Percentiles rank a stretch among this genome's conserved stretches.
These are phyloP conservation scores for Aspergillus carlsbadensis DNA, from an alignment of 495 filamentous ascomycete species.

Conservation along the genomic window DNA sequence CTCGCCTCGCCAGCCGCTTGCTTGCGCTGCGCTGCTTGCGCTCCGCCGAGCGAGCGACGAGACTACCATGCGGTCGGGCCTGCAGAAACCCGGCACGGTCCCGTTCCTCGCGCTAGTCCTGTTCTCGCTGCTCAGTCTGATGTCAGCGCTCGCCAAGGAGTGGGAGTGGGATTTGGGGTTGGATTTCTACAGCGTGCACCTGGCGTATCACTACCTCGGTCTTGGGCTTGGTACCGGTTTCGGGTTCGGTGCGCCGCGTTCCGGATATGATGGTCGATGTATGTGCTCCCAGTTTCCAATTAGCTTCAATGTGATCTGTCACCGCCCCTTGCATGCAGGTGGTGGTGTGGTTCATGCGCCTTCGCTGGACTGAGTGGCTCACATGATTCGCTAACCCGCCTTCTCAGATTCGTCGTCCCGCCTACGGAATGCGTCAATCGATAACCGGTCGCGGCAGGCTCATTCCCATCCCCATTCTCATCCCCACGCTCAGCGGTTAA, in stretches of 20 bases:
- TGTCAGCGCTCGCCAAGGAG: constrained; percentile 33
- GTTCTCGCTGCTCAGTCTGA: constrained; percentile 38
- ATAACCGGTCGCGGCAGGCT: constrained; percentile 15
- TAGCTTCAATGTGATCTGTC: background rate
- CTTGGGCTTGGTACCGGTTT: too few relatives aligned
- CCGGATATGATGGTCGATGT: constrained; percentile 27
- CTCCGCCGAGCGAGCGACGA: constrained; percentile 16
- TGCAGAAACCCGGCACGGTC: constrained; percentile 40
- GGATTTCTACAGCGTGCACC: constrained; percentile 29
- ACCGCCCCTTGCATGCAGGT: background rate
- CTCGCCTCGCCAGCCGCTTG: too few relatives aligned
- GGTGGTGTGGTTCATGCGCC: background rate
- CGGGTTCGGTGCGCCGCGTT: too few relatives aligned
- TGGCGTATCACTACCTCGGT: constrained; percentile 31
- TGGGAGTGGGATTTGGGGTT: too few relatives aligned
- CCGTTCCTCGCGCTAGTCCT: constrained; percentile 39
- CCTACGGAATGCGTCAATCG: constrained; percentile 18
- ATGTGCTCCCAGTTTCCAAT: constrained; percentile 17
- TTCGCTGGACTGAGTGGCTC: too few relatives aligned
- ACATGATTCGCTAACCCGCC: background rate
- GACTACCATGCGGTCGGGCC: constrained; percentile 41
- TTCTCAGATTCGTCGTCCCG: constrained; percentile 15
- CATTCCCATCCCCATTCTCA: too few relatives aligned
- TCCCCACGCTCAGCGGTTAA: too few relatives aligned
- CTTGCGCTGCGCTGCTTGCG: too few relatives aligned